Percentiles rank a stretch among this genome's conserved stretches.
Conservation (phyloP, 2,329 filamentous ascomycete species). For the Triangularia setosa region DNA sequence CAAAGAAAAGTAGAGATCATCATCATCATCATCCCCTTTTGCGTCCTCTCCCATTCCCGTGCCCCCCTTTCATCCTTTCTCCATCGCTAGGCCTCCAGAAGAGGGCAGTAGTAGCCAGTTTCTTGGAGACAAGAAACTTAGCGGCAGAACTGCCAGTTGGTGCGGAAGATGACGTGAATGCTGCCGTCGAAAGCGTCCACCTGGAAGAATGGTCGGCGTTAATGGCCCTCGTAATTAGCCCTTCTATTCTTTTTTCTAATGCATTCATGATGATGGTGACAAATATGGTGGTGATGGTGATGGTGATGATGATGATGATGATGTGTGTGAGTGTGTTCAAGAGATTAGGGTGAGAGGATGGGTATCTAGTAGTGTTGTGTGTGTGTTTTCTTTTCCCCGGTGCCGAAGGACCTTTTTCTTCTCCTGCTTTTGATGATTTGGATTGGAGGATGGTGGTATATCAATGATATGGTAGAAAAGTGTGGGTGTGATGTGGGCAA, state of each 20-base stretch:
- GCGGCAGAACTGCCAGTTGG: conserved; percentile 23
- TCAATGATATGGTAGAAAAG: neutral
- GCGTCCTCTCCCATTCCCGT: neutral
- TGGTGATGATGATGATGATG: neutral
- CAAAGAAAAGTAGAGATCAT: neutral
- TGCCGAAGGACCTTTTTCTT: neutral
- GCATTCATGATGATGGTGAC: neutral
- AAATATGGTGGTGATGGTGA: neutral
- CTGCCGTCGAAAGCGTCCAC: conserved; percentile 29
- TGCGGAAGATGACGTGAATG: conserved; percentile 26
- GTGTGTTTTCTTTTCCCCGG: neutral
- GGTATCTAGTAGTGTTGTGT: neutral
- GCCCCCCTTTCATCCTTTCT: neutral
- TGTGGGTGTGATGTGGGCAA: neutral
- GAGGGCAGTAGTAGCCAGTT: neutral
- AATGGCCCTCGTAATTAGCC: conserved; percentile 16
- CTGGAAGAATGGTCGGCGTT: conserved; percentile 13
- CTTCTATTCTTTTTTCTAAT: conserved; percentile 12
- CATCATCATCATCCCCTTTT: neutral
- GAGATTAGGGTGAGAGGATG: neutral
- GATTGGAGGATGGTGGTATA: neutral
- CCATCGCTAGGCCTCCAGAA: neutral
- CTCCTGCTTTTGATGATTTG: neutral
- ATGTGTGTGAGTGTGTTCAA: neutral
- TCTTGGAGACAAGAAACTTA: conserved; percentile 5